These are phyloP conservation scores for Candida railenensis DNA, from an alignment of 805 yeast species.

Conservation along the genomic window DNA sequence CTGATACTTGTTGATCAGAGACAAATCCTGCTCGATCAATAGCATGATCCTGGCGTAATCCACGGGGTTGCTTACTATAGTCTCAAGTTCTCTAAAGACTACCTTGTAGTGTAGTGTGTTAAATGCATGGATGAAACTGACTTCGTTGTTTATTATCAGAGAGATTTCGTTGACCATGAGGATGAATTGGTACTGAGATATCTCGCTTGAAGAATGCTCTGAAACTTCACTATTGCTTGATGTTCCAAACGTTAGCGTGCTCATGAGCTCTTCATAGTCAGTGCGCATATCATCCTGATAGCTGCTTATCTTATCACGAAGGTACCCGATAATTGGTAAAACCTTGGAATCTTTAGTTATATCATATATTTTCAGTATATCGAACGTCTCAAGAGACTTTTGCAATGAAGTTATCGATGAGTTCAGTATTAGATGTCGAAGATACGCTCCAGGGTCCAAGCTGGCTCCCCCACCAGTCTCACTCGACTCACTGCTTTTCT, in stretches of 20 bases:
- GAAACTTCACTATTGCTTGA: constrained; percentile 22
- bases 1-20: constrained; percentile 27
- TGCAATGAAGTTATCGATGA: neutral
- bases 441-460: neutral
- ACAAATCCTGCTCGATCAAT: constrained; percentile 49
- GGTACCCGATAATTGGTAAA: constrained; percentile 21
- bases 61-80: constrained; percentile 58
- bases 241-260: constrained; percentile 22
- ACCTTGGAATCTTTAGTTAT: constrained; percentile 21
- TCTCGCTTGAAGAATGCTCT: too few species aligned
- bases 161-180: constrained; percentile 54
- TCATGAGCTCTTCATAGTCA: constrained; percentile 30
- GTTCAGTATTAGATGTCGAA: neutral
- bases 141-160: constrained; percentile 54
- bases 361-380: constrained; percentile 19
- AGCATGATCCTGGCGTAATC: constrained; percentile 57
- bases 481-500: constrained; percentile 9
- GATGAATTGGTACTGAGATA: constrained; percentile 48
- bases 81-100: constrained; percentile 70
- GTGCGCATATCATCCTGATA: constrained; percentile 22
- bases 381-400: constrained; percentile 14
- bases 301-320: constrained; percentile 17
- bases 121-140: constrained; percentile 46
- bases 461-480: neutral
- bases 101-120: constrained; percentile 53